These are phyloP conservation scores for Furculomyces boomerangus DNA, from an alignment of 371 early-diverging fungal species.

Conservation along the genomic window DNA sequence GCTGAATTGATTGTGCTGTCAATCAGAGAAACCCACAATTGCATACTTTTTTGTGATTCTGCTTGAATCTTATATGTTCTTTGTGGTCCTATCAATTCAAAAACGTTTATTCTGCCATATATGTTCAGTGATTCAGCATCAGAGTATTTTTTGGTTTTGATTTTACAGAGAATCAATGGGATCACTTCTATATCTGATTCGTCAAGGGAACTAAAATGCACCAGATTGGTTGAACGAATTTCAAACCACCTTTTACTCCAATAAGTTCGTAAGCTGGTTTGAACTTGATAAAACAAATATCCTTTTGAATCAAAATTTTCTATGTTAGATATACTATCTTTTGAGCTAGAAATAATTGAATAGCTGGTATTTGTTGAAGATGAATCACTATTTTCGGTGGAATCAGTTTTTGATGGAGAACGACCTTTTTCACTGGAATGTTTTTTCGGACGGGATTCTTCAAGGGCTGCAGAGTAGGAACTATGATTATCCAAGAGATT, in stretches of 20 bases:
- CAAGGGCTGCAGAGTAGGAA: background rate
- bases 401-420: background rate
- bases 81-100: constrained; percentile 68
- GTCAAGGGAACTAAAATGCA: constrained; percentile 19
- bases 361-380: too few species aligned
- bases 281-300: constrained; percentile 52
- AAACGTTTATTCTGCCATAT: constrained; percentile 61
- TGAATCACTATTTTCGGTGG: background rate
- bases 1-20: constrained; percentile 17
- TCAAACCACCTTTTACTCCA: constrained; percentile 59
- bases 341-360: too few species aligned
- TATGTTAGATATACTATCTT: background rate
- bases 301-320: constrained; percentile 24
- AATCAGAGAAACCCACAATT: constrained; percentile 59
- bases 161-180: constrained; percentile 58
- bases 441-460: background rate
- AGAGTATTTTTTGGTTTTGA: constrained; percentile 28
- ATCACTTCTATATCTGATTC: constrained; percentile 29
- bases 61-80: constrained; percentile 56
- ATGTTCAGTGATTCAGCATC: constrained; percentile 9
- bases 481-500: background rate
- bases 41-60: constrained; percentile 51
- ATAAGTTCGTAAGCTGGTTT: constrained; percentile 43
- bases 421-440: background rate
- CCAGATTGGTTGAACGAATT: constrained; percentile 41